phyloP scores from a whole-genome alignment of 352 stramenopile genomes.

The Phytophthora fragariae region DNA sequence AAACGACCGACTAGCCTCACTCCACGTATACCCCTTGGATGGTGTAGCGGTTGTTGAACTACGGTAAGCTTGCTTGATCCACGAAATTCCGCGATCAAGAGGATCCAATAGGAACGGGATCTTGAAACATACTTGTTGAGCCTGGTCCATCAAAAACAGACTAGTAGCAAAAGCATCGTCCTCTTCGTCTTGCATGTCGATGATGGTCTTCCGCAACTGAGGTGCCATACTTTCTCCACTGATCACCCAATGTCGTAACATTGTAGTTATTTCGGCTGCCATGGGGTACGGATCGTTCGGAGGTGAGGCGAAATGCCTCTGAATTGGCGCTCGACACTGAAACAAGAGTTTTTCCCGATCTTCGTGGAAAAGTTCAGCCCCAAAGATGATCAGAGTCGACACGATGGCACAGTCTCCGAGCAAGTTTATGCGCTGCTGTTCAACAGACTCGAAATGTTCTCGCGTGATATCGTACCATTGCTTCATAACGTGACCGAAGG shows the following conservation, averaged over 20 bases:
- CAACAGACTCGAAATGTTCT: conserved; percentile 28
- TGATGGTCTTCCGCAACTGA: conserved; percentile 46
- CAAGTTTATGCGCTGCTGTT: conserved; percentile 39
- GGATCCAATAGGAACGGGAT: conserved; percentile 65
- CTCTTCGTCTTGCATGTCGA: conserved; percentile 41
- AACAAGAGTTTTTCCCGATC: conserved; percentile 33
- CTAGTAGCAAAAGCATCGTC: conserved; percentile 47
- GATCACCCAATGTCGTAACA: conserved; percentile 44
- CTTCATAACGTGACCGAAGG: conserved; percentile 51
- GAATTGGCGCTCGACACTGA: conserved; percentile 35
- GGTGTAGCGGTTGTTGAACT: background rate
- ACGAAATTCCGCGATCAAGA: conserved; percentile 39
- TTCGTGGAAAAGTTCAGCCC: conserved; percentile 28
- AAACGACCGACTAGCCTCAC: conserved; percentile 1
- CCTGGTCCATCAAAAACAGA: conserved; percentile 62
- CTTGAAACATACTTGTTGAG: conserved; percentile 51
- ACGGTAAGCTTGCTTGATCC: conserved; percentile 49
- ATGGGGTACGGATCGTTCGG: conserved; percentile 2
- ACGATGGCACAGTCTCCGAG: conserved; percentile 48
- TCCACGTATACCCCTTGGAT: conserved; percentile 14
- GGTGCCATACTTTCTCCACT: conserved; percentile 31
- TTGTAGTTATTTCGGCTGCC: conserved; percentile 16
- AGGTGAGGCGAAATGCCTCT: conserved; percentile 15
- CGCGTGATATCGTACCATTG: conserved; percentile 45
- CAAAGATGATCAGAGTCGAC: conserved; percentile 44